A percentile compares a stretch with the other conserved stretches of the same genome.
phyloP scores from a whole-genome alignment of 768 basidiomycete species.

The Leccinum broughii region DNA sequence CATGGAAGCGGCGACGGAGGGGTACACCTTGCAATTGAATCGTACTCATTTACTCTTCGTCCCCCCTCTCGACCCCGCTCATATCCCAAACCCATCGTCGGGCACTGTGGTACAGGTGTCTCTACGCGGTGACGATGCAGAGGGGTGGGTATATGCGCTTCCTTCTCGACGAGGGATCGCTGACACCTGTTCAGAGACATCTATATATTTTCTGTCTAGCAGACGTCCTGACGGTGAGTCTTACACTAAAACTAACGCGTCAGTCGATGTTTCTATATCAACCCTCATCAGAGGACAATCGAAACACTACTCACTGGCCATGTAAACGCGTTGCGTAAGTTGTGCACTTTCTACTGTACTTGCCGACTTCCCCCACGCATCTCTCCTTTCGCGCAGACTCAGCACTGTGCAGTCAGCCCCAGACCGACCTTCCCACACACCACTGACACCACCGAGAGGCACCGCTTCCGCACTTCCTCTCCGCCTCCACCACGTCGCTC shows the following conservation, averaged over 20 bases:
- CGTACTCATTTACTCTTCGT: constrained; percentile 29
- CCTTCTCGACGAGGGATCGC: background rate
- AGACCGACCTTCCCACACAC: too few species aligned
- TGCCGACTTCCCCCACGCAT: too few species aligned
- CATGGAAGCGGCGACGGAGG: background rate
- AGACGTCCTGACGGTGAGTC: constrained; percentile 24
- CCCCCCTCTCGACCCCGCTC: constrained; percentile 6
- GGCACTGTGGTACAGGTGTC: constrained; percentile 29
- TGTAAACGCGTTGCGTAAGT: constrained; percentile 5
- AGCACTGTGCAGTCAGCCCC: too few species aligned
- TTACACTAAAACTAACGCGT: background rate
- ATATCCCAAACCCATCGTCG: background rate
- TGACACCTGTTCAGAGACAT: constrained; percentile 13
- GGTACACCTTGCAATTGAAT: constrained; percentile 20
- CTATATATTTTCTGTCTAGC: constrained; percentile 5
- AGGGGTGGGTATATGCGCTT: constrained; percentile 27
- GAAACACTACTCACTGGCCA: constrained; percentile 28
- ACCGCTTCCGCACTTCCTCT: too few species aligned
- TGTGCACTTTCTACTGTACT: too few species aligned
- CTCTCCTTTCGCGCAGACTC: too few species aligned
- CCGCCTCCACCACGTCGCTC: too few species aligned
- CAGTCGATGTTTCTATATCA: background rate
- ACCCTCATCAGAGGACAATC: constrained; percentile 18
- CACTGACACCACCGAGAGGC: too few species aligned
- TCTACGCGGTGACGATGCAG: constrained; percentile 16